These are phyloP conservation scores for Salix purpurea DNA, from an alignment of 345 rosid genomes.

Conservation along the genomic window DNA sequence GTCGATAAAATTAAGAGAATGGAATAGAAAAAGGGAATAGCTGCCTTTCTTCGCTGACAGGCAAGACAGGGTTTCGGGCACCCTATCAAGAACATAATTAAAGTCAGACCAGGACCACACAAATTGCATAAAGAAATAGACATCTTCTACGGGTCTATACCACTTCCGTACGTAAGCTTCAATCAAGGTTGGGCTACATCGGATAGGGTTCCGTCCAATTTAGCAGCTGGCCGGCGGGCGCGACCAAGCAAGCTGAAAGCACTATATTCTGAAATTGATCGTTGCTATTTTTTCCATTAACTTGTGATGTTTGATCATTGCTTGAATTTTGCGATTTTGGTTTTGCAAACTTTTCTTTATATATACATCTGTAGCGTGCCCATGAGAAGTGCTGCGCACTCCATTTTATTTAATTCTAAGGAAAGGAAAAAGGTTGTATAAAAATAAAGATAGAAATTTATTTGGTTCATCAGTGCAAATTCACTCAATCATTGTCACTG, in stretches of 20 bases:
- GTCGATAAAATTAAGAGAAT: not conserved
- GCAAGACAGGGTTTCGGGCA: not conserved
- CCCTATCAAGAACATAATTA: not conserved
- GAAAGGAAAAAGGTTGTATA: not conserved
- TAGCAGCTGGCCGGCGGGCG: slow-evolving; percentile 33
- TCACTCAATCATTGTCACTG: not conserved
- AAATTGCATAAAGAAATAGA: slow-evolving; percentile 2
- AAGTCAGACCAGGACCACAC: slow-evolving; percentile 2
- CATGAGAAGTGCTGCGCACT: not conserved
- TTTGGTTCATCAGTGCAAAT: not conserved
- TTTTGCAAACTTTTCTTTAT: not conserved
- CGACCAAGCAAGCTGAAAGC: slow-evolving; percentile 23
- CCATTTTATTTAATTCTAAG: not conserved
- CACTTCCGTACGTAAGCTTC: slow-evolving; percentile 25
- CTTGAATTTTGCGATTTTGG: not conserved
- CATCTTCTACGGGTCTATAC: not conserved
- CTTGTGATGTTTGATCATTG: not conserved
- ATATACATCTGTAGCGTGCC: not conserved
- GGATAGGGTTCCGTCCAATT: slow-evolving; percentile 14
- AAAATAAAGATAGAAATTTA: not conserved
- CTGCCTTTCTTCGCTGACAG: slow-evolving; percentile 10
- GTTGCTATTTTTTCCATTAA: not conserved
- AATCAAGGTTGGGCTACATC: not conserved
- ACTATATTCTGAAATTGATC: not conserved
- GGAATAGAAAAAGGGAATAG: not conserved